phyloP scores from a whole-genome alignment of 495 filamentous ascomycete species.

The Neurospora sp. region DNA sequence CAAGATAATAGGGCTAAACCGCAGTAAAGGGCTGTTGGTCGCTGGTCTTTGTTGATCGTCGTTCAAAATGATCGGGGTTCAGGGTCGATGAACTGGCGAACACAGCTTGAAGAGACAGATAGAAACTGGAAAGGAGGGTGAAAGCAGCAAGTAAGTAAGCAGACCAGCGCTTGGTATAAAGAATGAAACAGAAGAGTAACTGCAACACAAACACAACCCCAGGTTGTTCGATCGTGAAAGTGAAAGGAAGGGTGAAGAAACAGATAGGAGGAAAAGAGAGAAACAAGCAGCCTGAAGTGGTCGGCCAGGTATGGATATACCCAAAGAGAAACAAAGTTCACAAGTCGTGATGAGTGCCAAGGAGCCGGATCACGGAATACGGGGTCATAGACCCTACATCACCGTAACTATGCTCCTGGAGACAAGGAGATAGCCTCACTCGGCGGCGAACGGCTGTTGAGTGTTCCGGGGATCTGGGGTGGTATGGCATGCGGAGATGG shows the following conservation, averaged over 20 bases:
- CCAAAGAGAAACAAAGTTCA: background rate
- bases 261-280: constrained; percentile 14
- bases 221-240: background rate
- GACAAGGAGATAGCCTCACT: background rate
- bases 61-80: background rate
- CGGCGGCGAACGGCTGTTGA: constrained; percentile 17
- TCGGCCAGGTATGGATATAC: background rate
- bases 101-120: constrained; percentile 10
- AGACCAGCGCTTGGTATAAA: constrained; percentile 44
- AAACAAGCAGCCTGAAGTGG: constrained; percentile 9
- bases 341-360: background rate
- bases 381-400: background rate
- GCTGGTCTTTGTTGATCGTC: background rate
- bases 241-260: constrained; percentile 9
- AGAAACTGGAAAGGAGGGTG: constrained; percentile 22
- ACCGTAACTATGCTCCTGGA: background rate
- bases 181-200: constrained; percentile 12
- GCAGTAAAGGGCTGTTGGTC: background rate
- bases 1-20: constrained; percentile 26
- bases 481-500: background rate
- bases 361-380: background rate
- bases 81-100: constrained; percentile 1
- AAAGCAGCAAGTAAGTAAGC: constrained; percentile 25
- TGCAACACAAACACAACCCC: constrained; percentile 24
- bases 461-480: constrained; percentile 24